Conservation (phyloP, 2,329 filamentous ascomycete species). For the Verticillium albo-atrum region DNA sequence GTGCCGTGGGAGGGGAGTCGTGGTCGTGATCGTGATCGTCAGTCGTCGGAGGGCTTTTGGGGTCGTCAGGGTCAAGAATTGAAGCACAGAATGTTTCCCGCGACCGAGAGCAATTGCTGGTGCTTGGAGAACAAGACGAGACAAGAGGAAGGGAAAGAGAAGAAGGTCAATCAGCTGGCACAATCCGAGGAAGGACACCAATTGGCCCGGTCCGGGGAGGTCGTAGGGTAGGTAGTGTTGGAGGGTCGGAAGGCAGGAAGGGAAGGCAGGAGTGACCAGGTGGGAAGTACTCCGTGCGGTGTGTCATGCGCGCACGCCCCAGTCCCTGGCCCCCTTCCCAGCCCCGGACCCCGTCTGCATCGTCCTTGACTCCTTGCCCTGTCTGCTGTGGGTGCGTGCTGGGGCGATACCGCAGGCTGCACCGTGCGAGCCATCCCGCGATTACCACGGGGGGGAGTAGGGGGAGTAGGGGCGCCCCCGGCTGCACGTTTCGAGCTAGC, state of each 20-base stretch:
- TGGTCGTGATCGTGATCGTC: not conserved
- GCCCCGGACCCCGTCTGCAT: not conserved
- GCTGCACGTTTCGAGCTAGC: not conserved
- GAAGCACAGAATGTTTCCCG: not conserved
- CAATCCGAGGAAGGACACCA: not conserved
- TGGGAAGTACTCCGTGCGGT: not conserved
- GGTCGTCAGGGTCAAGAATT: not conserved
- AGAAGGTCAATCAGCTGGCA: not conserved
- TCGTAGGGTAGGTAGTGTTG: not conserved
- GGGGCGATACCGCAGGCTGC: not conserved
- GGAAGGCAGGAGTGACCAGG: not conserved
- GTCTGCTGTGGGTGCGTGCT: not conserved
- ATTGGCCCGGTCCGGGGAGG: not conserved
- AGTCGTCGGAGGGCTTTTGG: not conserved
- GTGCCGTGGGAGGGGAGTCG: not conserved
- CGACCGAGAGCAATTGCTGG: not conserved
- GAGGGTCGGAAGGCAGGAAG: not conserved
- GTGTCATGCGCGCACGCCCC: not conserved
- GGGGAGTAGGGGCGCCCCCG: not conserved
- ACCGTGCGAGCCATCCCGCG: not conserved
- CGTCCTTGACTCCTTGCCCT: not conserved
- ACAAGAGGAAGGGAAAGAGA: not conserved
- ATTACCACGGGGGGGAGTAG: not conserved
- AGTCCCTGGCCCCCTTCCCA: not conserved
- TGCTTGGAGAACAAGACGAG: not conserved